phyloP scores from a whole-genome alignment of 768 basidiomycete genomes.

The Trametes coccinea region DNA sequence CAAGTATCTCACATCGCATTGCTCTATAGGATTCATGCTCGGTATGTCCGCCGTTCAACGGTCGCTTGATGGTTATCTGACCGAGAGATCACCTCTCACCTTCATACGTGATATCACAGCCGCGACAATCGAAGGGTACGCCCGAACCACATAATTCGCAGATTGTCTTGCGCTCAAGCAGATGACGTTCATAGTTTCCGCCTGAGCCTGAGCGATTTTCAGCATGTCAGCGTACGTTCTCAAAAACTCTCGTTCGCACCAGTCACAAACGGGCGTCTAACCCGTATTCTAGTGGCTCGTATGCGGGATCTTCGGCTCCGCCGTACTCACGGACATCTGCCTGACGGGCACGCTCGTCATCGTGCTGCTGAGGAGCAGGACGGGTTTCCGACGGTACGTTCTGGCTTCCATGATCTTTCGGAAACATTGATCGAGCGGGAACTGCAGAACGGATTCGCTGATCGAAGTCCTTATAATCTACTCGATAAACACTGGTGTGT shows the following conservation, averaged over 20 bases:
- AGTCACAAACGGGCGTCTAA: too few relatives aligned
- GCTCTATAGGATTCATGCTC: neutral
- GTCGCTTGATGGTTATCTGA: neutral
- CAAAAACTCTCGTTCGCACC: too few relatives aligned
- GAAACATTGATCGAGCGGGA: neutral
- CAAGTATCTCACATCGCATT: neutral
- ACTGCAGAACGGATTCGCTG: neutral
- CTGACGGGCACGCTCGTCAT: constrained; percentile 1
- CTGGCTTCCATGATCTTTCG: too few relatives aligned
- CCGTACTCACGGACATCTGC: neutral
- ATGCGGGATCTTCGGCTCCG: neutral
- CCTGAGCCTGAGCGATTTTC: neutral
- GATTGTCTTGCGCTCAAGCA: neutral
- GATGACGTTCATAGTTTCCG: neutral
- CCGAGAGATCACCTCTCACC: neutral
- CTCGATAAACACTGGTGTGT: constrained; percentile 2
- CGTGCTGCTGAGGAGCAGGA: neutral
- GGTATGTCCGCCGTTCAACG: neutral
- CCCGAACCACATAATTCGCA: too few relatives aligned
- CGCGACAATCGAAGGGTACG: neutral
- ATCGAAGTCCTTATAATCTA: constrained; percentile 1
- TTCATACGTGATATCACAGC: neutral
- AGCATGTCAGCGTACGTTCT: constrained; percentile 2
- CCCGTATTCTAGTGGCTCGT: neutral
- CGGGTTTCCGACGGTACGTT: neutral